Evolutionary conservation across 177 flowering plant species (phyloP), one percentile per base, ranked within the genome.

Genomic region (Vitis hybrid): DNA sequence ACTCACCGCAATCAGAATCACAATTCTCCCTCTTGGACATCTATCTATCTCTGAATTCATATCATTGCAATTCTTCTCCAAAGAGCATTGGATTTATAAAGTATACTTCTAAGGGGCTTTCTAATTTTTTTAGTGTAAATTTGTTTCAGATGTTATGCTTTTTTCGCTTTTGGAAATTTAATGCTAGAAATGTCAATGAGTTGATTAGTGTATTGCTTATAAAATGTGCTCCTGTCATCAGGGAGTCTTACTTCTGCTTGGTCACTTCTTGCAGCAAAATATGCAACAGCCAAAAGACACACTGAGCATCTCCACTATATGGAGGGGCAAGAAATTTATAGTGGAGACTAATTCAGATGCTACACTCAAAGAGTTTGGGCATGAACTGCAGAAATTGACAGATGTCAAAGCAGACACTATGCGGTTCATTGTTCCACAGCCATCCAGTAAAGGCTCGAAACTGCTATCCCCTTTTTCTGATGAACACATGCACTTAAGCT

Each of bases 401-500:
- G 75, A 72, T 77, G 89, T 91, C 60, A 85, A 82, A 81, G 81
- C 89, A 52, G 92, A 93, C 74, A 93, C 99, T 2, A 76, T 93
- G 85, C 76, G 89, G 59, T 77, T 95, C 15, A 87, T 95, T 79
- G 80, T 91, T 68, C 97, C 97, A 10, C 80, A 70, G 51, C 59
- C 80, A 64, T 69, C 80, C 15, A 62, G 56, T 56, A 84, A 80
- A 76, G 76, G 80, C 72, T 88, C 97, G 16, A 89, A 77, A 63
- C 18, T 90, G 81, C 19, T 95, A 11, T 72, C 72, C 69, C 99
- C 98, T 51, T 95, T 95, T 76, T 88, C 97, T 21, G 87, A 86
- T 48, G 94, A 89, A 50, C 90, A 95, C 65, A 84, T 92, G 3
- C 62, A 64, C 69, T 76, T 93, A 62, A 82, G 80, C 64, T 77